phyloP scores from a whole-genome alignment of 805 yeast genomes.

The Suhomyces canberraensis region DNA sequence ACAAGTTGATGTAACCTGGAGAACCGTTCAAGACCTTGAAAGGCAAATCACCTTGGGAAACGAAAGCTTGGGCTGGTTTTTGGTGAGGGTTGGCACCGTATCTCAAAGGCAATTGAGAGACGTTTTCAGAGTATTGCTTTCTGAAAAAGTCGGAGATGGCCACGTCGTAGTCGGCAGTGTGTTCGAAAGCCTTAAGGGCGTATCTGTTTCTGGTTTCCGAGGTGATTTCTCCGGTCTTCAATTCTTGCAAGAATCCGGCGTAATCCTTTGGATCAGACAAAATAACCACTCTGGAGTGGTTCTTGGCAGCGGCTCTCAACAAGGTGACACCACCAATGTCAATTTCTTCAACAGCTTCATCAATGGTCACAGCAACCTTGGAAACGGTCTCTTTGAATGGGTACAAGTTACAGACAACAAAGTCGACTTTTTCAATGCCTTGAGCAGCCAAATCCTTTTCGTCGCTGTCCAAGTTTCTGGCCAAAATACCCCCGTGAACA shows the following conservation, averaged over 20 bases:
- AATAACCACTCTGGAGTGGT: constrained; percentile 94
- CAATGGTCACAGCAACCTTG: constrained; percentile 90
- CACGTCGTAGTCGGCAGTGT: constrained; percentile 95
- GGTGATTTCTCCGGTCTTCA: constrained; percentile 70
- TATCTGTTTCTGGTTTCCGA: constrained; percentile 71
- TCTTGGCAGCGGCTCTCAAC: constrained; percentile 97
- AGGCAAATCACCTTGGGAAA: constrained; percentile 82
- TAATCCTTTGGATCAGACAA: constrained; percentile 94
- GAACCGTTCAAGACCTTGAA: constrained; percentile 92
- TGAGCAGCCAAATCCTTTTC: constrained; percentile 84
- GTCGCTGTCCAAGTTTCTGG: constrained; percentile 88
- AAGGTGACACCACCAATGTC: constrained; percentile 97
- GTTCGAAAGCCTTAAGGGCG: constrained; percentile 97
- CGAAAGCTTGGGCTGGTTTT: constrained; percentile 97
- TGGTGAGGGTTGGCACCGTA: constrained; percentile 99
- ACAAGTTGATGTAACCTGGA: constrained; percentile 95
- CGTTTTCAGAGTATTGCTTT: constrained; percentile 90
- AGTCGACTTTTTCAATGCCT: constrained; percentile 93
- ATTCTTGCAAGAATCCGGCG: constrained; percentile 79
- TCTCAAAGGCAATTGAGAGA: constrained; percentile 87
- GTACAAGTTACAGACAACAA: constrained; percentile 94
- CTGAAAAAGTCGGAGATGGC: constrained; percentile 96
- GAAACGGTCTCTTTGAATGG: constrained; percentile 98
- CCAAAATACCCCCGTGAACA: constrained; percentile 96
- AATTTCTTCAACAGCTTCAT: constrained; percentile 97